Evolutionary conservation across 306 rosid genomes (phyloP), one percentile per base, ranked within the genome.

Genomic region (Senna tora): DNA sequence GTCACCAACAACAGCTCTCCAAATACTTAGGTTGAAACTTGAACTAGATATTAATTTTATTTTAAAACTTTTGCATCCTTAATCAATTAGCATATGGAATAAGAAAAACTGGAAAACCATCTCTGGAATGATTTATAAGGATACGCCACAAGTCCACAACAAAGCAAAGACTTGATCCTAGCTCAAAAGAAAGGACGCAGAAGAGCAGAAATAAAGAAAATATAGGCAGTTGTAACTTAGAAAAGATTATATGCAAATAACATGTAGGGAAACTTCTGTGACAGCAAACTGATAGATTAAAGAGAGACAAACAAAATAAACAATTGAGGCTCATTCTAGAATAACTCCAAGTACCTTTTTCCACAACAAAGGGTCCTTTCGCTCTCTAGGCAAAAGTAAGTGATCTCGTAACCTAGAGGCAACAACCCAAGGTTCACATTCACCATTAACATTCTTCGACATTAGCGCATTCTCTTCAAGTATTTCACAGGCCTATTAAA

Each of bases 331-430:
- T 12, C 45, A 54, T 41, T 75, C 12, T 49, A 67, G 54, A 30
- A 45, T 11, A 25, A 64, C 57, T 42, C 58, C 46, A 28, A 21
- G 49, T 74, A 93, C 98, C 98, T 87, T 86, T 81, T 75, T 90
- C 98, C 98, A 89, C 46, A 93, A 77, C 16, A 68, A 73, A 77
- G 85, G 85, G 73, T 87, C 79, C 79, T 83, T 93, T 86, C 98
- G 79, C 84, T 93, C 97, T 82, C 89, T 91, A 53, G 93, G 94
- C 72, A 84, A 82, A 84, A 93, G 97, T 83, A 93, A 87, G 81
- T 87, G 93, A 86, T 90, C 98, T 8, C 94, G 90, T 81, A 93
- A 81, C 77, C 87, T 76, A 67, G 98, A 87, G 38, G 92, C 87
- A 83, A 93, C 89, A 68, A 90, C 87, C 98, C 98, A 93, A 50